Evolutionary conservation across 1,284 basidiomycete genomes (phyloP).

Genomic region (Tremellales sp.): DNA sequence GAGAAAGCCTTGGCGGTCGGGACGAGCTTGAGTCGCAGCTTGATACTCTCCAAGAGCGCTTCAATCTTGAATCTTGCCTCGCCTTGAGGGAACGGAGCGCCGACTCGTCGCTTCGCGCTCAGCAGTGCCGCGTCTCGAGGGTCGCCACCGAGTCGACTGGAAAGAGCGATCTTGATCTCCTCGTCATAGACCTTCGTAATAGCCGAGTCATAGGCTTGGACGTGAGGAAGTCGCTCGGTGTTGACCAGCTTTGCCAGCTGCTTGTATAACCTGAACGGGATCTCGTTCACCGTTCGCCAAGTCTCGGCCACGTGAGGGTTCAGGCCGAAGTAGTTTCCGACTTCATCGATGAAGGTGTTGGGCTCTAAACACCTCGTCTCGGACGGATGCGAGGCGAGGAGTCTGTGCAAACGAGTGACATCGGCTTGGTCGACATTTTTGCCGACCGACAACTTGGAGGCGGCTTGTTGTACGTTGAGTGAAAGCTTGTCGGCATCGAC

Average conservation of each 20-base stretch:
- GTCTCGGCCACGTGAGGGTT: neutral
- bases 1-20: constrained; percentile 50
- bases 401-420: neutral
- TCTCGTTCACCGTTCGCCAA: neutral
- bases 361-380: neutral
- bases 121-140: constrained; percentile 51
- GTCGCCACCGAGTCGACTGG: constrained; percentile 19
- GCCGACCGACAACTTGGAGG: neutral
- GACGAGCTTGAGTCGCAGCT: constrained; percentile 51
- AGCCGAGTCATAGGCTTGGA: constrained; percentile 56
- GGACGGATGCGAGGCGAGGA: neutral
- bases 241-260: constrained; percentile 18
- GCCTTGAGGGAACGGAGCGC: constrained; percentile 55
- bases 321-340: constrained; percentile 3
- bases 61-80: constrained; percentile 58
- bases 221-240: constrained; percentile 50
- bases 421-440: neutral
- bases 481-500: neutral
- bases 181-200: constrained; percentile 53
- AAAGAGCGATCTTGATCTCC: constrained; percentile 44
- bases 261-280: constrained; percentile 1
- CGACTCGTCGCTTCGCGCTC: constrained; percentile 53
- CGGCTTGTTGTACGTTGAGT: neutral
- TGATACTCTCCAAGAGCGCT: constrained; percentile 54
- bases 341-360: constrained; percentile 1